Conservation (phyloP, 768 basidiomycete genomes). For the Lentinula raphanica region DNA sequence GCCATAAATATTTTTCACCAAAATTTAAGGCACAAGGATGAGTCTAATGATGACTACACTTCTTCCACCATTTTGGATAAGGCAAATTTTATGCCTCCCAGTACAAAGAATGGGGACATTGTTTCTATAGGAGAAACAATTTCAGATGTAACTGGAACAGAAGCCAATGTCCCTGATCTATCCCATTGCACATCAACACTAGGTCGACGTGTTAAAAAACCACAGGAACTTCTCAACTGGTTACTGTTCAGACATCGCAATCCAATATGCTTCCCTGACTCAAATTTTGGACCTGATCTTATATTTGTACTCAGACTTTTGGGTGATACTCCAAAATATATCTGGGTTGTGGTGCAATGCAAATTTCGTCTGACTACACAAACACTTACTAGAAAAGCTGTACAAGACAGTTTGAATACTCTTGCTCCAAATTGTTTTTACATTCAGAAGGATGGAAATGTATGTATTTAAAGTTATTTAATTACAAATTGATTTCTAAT, state of each 20-base stretch:
- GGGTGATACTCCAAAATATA: slow-evolving; percentile 20
- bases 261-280: slow-evolving; percentile 37
- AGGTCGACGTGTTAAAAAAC: slow-evolving; percentile 31
- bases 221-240: slow-evolving; percentile 30
- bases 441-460: neutral
- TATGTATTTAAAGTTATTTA: neutral
- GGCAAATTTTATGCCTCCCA: slow-evolving; percentile 16
- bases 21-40: neutral
- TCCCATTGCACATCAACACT: slow-evolving; percentile 33
- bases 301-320: slow-evolving; percentile 32
- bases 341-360: slow-evolving; percentile 54
- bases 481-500: neutral
- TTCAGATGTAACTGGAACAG: slow-evolving; percentile 9
- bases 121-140: slow-evolving; percentile 17
- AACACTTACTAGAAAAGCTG: neutral
- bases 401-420: neutral
- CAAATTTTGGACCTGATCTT: slow-evolving; percentile 37
- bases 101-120: slow-evolving; percentile 14
- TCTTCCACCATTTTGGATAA: slow-evolving; percentile 21
- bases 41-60: neutral
- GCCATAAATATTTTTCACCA: neutral
- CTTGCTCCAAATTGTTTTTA: neutral
- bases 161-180: slow-evolving; percentile 22
- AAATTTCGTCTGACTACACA: slow-evolving; percentile 19
- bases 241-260: slow-evolving; percentile 24